Percentiles rank a stretch among this genome's conserved stretches.
Evolutionary conservation across 495 filamentous ascomycete genomes (phyloP).

Genomic region (Penicillium longicatenatum): DNA sequence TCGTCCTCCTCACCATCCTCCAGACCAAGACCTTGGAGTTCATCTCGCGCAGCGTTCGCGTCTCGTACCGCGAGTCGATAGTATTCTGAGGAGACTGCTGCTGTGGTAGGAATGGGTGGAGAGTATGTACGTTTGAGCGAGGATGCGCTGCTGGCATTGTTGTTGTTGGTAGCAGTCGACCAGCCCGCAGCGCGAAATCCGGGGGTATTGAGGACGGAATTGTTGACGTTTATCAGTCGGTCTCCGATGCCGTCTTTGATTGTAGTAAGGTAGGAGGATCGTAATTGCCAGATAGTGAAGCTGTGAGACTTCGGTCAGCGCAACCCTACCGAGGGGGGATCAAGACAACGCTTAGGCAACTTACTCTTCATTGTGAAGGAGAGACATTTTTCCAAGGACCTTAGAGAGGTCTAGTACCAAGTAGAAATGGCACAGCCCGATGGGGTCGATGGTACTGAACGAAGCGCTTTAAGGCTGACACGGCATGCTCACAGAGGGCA

Average conservation of each 20-base stretch:
- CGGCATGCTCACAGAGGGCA: slow-evolving; percentile 21
- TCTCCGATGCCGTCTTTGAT: slow-evolving; percentile 97
- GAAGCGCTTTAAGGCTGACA: slow-evolving; percentile 7
- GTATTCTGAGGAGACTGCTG: slow-evolving; percentile 75
- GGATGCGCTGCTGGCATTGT: slow-evolving; percentile 41
- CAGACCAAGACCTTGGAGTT: slow-evolving; percentile 37
- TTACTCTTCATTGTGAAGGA: slow-evolving; percentile 97
- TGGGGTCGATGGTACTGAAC: slow-evolving; percentile 10
- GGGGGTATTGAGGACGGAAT: slow-evolving; percentile 86
- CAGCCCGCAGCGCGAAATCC: slow-evolving; percentile 95
- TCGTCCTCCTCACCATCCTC: slow-evolving; percentile 80
- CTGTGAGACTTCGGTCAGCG: slow-evolving; percentile 47
- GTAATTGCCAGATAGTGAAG: slow-evolving; percentile 90
- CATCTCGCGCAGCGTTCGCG: slow-evolving; percentile 32
- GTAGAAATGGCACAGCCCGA: not conserved
- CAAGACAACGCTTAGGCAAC: slow-evolving; percentile 29
- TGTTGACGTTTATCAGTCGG: slow-evolving; percentile 89
- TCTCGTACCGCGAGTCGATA: slow-evolving; percentile 50
- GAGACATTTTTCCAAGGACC: slow-evolving; percentile 64
- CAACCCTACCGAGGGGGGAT: not conserved
- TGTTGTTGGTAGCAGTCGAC: slow-evolving; percentile 64
- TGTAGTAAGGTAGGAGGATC: slow-evolving; percentile 84
- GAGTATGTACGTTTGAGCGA: slow-evolving; percentile 91
- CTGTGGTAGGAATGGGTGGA: slow-evolving; percentile 88
- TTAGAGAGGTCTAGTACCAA: not conserved